These are phyloP conservation scores for Talaromyces sp. DNA, from an alignment of 2,329 filamentous ascomycete genomes.

Conservation along the genomic window DNA sequence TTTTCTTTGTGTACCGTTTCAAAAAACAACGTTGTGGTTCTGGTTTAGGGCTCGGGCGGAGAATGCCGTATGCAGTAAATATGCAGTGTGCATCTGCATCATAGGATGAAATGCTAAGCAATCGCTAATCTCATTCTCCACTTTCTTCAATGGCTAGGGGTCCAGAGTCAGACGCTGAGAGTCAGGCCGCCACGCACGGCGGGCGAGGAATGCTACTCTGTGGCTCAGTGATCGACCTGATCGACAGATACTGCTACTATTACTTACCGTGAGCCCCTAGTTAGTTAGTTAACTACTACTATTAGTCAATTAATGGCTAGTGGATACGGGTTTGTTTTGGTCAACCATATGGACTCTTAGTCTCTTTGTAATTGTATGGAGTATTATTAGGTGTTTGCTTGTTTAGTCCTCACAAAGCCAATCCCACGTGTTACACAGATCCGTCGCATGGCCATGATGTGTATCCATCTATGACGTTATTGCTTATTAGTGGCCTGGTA, in stretches of 20 bases:
- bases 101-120: not conserved
- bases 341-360: not conserved
- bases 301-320: not conserved
- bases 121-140: not conserved
- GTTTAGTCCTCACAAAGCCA: not conserved
- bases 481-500: too few species aligned
- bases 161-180: too few species aligned
- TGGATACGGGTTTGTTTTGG: not conserved
- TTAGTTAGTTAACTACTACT: not conserved
- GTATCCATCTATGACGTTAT: not conserved
- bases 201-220: not conserved
- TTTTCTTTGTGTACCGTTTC: not conserved
- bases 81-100: not conserved
- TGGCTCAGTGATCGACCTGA: not conserved
- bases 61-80: not conserved
- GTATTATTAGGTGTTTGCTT: too few species aligned
- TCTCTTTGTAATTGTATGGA: too few species aligned
- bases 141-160: not conserved
- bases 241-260: not conserved
- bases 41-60: not conserved
- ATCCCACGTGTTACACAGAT: not conserved
- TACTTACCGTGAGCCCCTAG: not conserved
- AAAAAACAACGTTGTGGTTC: too few species aligned
- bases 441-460: not conserved
- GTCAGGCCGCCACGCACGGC: not conserved